These are phyloP conservation scores for Fusarium sp. DNA, from an alignment of 2,329 filamentous ascomycete species.

Conservation along the genomic window DNA sequence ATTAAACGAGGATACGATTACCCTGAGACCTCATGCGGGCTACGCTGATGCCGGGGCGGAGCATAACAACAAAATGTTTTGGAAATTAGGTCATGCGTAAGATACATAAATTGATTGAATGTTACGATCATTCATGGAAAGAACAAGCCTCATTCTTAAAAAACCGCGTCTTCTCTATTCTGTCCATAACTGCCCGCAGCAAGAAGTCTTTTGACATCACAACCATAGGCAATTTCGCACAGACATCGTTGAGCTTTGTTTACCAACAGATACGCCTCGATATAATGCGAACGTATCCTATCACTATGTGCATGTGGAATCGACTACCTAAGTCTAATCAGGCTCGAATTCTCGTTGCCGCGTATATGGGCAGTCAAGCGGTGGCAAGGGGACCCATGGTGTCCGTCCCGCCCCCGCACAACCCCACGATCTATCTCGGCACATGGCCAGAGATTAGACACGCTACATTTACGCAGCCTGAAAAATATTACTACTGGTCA, in stretches of 20 bases:
- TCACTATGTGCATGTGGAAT: fast-evolving
- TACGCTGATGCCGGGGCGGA: conserved; percentile 2
- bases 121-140: too few relatives aligned
- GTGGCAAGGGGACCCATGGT: not conserved
- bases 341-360: not conserved
- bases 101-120: fast-evolving
- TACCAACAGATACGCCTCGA: too few relatives aligned
- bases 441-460: not conserved
- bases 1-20: not conserved
- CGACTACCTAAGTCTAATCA: fast-evolving
- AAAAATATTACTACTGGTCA: fast-evolving
- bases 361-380: not conserved
- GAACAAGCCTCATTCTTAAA: too few relatives aligned
- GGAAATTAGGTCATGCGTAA: not conserved
- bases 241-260: too few relatives aligned
- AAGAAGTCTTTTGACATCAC: too few relatives aligned
- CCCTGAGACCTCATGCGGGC: not conserved
- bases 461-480: fast-evolving
- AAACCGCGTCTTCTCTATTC: not conserved
- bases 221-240: too few relatives aligned
- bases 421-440: not conserved
- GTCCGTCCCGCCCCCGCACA: not conserved
- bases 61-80: conserved; percentile 12
- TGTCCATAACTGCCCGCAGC: not conserved
- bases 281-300: not conserved